Percentiles rank a stretch among this genome's conserved stretches.
Conservation (phyloP, 2,329 filamentous ascomycete species). For the Neophaeococcomyces aloes region DNA sequence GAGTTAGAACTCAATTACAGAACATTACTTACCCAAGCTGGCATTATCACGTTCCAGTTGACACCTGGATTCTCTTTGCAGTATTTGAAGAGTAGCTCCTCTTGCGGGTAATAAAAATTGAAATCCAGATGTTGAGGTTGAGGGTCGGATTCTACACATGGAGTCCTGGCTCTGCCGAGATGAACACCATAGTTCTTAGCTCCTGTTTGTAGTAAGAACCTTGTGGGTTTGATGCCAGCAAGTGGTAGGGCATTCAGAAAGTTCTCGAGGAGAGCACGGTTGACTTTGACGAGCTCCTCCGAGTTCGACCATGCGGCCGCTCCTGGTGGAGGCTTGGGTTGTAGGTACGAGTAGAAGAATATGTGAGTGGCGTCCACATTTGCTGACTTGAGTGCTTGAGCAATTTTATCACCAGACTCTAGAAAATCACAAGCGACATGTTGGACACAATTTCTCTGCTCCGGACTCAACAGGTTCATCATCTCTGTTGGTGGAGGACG, state of each 20-base stretch:
- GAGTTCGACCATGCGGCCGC: conserved; percentile 40
- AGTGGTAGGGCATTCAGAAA: conserved; percentile 37
- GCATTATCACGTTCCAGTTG: conserved; percentile 40
- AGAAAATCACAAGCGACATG: conserved; percentile 33
- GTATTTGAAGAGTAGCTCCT: conserved; percentile 39
- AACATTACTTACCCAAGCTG: conserved; percentile 40
- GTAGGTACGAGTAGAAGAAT: conserved; percentile 48
- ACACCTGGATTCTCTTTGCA: conserved; percentile 29
- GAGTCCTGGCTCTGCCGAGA: conserved; percentile 35
- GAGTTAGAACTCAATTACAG: conserved; percentile 25
- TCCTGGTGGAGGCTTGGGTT: conserved; percentile 37
- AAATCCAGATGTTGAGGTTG: conserved; percentile 33
- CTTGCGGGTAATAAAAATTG: conserved; percentile 48
- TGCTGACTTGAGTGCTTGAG: conserved; percentile 16
- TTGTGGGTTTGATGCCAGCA: conserved; percentile 34
- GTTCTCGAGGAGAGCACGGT: conserved; percentile 37
- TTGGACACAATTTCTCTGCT: conserved; percentile 31
- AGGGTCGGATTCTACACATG: conserved; percentile 38
- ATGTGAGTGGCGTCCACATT: conserved; percentile 31
- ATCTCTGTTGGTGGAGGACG: conserved; percentile 31
- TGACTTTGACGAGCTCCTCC: conserved; percentile 41
- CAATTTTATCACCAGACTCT: conserved; percentile 24
- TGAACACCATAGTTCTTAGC: conserved; percentile 46
- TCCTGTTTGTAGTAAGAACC: conserved; percentile 42
- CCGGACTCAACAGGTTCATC: conserved; percentile 27